Base-by-base conservation (phyloP, 805 yeast genomes). In the Saturnispora serradocipensis region DNA sequence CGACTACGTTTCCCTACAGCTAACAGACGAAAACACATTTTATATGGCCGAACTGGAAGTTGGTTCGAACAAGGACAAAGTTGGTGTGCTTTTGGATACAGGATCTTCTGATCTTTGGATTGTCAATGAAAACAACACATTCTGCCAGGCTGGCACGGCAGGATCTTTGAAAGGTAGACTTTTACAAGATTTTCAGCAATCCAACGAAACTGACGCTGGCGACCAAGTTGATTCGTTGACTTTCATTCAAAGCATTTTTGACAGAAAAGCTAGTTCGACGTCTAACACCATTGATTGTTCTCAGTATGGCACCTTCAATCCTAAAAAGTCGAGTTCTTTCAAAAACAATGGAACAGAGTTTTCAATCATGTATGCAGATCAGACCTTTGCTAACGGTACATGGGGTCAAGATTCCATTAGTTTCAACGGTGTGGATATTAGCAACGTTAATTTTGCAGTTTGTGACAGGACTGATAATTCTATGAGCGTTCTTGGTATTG, bases 31-130 rank as follows among this genome's bases (percentile, higher is more conserved):
- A 48, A 54, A 60, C 13, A 63, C 71, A 6, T 79, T 76, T 55
- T 79, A 76, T 57, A 65, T 76, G 18, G 76, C 74, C 2, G 67
- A 66, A 5, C 53, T 78, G 32, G 58, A 64, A 24, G 61, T 85
- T 20, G 91, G 93, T 4, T 76, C 86, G 0, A 75, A 82, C 1
- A 60, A 70, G 0, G 84, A 83, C 58, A 63, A 68, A n/a, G 69
- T 84, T 5, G 70, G 70, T 9, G 79, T 84, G 9, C 63, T 82
- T 38, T 62, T 85, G n/a, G 93, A 85, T 60, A 85, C 90, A 1
- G 93, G 91, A 2, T 83, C 89, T 0, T 75, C 86, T 0, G 91
- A 85, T 62, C 66, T 86, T 22, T 84, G 88, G 87, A 78, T 84
- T 22, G 71, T 77, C 53, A 69, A 73, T 27, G 62, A 74, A 2